These are phyloP conservation scores for Blumeria graminis DNA, from an alignment of 2,329 filamentous ascomycete species.

Conservation along the genomic window DNA sequence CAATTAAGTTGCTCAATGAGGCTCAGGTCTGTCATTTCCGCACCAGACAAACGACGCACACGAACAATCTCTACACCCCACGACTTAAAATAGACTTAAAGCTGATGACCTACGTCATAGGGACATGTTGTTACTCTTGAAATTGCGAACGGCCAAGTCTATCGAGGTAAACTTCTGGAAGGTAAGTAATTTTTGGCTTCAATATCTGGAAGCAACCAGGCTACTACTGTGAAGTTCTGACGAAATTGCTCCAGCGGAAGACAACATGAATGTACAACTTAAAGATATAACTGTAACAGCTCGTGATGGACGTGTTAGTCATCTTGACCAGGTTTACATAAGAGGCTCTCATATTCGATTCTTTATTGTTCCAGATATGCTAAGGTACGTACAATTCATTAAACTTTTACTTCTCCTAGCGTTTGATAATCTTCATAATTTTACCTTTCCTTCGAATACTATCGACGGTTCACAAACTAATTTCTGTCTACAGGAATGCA, in stretches of 20 bases:
- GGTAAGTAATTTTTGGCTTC: conserved; percentile 26
- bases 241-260: conserved; percentile 42
- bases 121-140: conserved; percentile 95
- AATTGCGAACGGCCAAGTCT: conserved; percentile 77
- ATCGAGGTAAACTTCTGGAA: conserved; percentile 93
- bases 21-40: conserved; percentile 43
- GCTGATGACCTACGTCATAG: conserved; percentile 21
- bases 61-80: not conserved
- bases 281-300: conserved; percentile 98
- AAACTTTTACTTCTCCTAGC: not conserved
- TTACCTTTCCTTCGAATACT: no score
- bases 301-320: conserved; percentile 88
- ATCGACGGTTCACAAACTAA: no score
- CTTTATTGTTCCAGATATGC: conserved; percentile 98
- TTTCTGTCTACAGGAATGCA: conserved; percentile 40
- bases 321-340: conserved; percentile 96
- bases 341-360: conserved; percentile 91
- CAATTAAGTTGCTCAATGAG: conserved; percentile 97
- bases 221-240: not conserved
- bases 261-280: conserved; percentile 99
- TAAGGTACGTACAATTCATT: conserved; percentile 33
- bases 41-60: conserved; percentile 4
- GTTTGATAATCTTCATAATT: not conserved
- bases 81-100: not conserved
- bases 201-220: not conserved